Base-by-base conservation (phyloP, 805 yeast species). In the Candida golubevii region DNA sequence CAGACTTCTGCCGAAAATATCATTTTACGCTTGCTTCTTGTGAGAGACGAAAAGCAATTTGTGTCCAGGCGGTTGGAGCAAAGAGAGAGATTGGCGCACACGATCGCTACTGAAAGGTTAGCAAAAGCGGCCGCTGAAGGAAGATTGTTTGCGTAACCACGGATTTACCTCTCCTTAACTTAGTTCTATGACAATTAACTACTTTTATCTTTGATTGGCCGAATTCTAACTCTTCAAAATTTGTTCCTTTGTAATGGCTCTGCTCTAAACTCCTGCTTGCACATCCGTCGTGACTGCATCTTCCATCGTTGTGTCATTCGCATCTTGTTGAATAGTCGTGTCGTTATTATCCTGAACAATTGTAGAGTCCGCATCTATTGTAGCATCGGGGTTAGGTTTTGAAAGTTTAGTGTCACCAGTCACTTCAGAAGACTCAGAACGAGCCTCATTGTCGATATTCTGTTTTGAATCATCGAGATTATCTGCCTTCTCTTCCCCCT, bases 11-110 rank as follows among this genome's bases (percentile, higher is more conserved):
- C 77, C 6, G 90, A 86, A 53, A 88, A 88, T 53, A 74, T 88
- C 10, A 71, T 90, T 7, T 63, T 91, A 48, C 73, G 97, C 39
- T 71, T 88, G 12, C 60, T 91, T 42, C 64, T 89, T 26, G 71
- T 89, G 33, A 78, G 82, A 46, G 86, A 80, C 18, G 83, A 83
- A 40, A 66, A 69, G 34, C 72, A 72, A 1, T 83, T 72, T 58
- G 88, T 87, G 3, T 70, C 76, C 8, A 67, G 71, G 48, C 69
- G 88, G 38, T 58, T 87, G 33, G 78, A 76, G 23, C 83, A 80
- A 55, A 69, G 91, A 41, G 87, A 82, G 44, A 65, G 75, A 26
- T 65, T 79, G 42, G 79, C 82, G 0, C 77, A 74, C 44, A 74
- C 78, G 34, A 66, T 78, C 36, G 74, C 79, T 4, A 78, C 83